A percentile compares a stretch with the other conserved stretches of the same genome.
Evolutionary conservation across 164 flowering plant species (phyloP).

Genomic region (Vitis cinerea): DNA sequence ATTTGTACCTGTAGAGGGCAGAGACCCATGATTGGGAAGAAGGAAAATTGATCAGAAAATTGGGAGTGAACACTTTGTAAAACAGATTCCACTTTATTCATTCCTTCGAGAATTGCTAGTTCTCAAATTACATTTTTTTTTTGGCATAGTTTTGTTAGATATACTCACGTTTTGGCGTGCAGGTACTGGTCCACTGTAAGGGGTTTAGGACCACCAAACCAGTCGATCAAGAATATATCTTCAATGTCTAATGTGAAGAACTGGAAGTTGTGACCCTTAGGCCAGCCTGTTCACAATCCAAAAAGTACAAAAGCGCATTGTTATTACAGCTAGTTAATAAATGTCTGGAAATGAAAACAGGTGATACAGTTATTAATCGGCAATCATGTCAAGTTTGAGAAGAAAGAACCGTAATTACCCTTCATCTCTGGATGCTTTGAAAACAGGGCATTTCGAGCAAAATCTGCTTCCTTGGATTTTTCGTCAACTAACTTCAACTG

Average conservation of each 20-base stretch:
- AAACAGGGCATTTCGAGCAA: conserved; percentile 69
- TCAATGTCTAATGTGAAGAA: conserved; percentile 74
- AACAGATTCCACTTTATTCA: neutral
- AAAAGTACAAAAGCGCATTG: neutral
- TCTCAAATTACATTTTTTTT: neutral
- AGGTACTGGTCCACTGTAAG: conserved; percentile 73
- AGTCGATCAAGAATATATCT: conserved; percentile 74
- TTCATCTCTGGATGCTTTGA: conserved; percentile 93
- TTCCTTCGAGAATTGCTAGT: neutral
- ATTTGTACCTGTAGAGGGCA: conserved; percentile 27
- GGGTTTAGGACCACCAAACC: conserved; percentile 90
- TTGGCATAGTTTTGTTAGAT: neutral
- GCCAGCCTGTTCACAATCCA: conserved; percentile 67
- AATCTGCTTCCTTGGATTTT: conserved; percentile 58
- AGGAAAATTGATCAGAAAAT: conserved; percentile 12
- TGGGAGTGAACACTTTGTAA: neutral
- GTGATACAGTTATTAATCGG: neutral
- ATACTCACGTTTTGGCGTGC: conserved; percentile 54
- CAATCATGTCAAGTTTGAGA: neutral
- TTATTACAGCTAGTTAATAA: neutral
- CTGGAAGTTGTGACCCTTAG: conserved; percentile 70
- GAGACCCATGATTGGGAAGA: conserved; percentile 11
- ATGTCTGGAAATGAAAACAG: neutral
- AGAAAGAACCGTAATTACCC: conserved; percentile 34
- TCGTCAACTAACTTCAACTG: conserved; percentile 57